Base-by-base conservation (phyloP, 352 stramenopile species). In the Phytophthora sansomeana region DNA sequence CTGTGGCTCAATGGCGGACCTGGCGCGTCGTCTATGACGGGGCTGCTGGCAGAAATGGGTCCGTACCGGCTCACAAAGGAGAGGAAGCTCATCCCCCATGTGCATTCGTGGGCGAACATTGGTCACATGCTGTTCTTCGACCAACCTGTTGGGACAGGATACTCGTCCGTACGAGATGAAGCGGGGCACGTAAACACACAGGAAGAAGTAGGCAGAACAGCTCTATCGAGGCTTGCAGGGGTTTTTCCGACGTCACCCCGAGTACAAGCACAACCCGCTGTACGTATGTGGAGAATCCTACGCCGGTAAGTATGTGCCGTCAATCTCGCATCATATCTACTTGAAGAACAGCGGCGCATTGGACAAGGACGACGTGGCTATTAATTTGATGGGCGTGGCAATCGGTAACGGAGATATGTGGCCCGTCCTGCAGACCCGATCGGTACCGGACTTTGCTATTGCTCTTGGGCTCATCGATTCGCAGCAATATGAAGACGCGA, bases 231-330 rank as follows among this genome's bases (percentile, higher is more conserved):
- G 96, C 24, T 72, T 99, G 0, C 83, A 93, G 57, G 74, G 81
- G 21, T 99, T 99, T 69, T 91, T 96, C 36, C 68, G 77, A 35
- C 78, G 96, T 11, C 95, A 99, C 36, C 87, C 85, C 0, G 83
- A 92, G 67, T 95, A 93, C 71, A 72, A 91, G 5, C 48, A 46
- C 63, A 85, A 84, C 30, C 80, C 77, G 7, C 41, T 92, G 56
- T 90, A 78, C 36, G 65, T 91, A 10, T 96, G 83, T 21, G 90
- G 97, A 52, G 97, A 99, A 78, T 98, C 89, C 30, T 98, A 99
- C 74, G 97, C 97, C 3, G 97, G 97, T 29, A 98, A 99, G 75
- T 99, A 98, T 72, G 98, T 98, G 39, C 95, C 96, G 14, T 92
- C 82, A 44, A 97, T 99, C 75, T 87, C 97, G 58, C 77, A 94